Conservation (phyloP, 2,329 filamentous ascomycete species). For the Penicillium sp. region DNA sequence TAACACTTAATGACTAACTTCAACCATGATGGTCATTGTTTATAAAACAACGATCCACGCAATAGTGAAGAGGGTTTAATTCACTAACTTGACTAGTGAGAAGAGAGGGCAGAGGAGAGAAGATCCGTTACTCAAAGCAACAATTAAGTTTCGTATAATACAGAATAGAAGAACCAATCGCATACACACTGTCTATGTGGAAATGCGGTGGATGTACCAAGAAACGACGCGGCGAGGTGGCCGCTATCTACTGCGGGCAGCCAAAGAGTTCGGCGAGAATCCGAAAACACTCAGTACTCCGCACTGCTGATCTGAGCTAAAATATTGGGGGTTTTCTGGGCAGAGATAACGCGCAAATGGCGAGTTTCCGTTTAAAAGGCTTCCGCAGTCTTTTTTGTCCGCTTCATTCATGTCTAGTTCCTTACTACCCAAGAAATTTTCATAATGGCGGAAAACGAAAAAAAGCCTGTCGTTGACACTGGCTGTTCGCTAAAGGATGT, state of each 20-base stretch:
- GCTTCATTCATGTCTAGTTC: not conserved
- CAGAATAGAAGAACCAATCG: too few relatives aligned
- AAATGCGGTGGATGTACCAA: too few relatives aligned
- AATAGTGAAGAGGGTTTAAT: too few relatives aligned
- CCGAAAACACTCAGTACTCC: constrained; percentile 12
- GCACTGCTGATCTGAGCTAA: constrained; percentile 4
- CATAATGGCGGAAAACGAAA: constrained; percentile 12
- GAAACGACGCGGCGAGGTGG: too few relatives aligned
- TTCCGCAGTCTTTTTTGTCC: not conserved
- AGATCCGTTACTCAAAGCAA: too few relatives aligned
- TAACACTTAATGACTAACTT: too few relatives aligned
- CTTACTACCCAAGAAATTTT: not conserved
- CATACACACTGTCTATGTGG: too few relatives aligned
- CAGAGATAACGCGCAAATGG: constrained; percentile 13
- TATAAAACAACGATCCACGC: too few relatives aligned
- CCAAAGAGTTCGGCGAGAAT: constrained; percentile 12
- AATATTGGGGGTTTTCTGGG: not conserved
- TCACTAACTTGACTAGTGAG: too few relatives aligned
- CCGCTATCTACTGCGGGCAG: not conserved
- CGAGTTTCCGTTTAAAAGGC: not conserved
- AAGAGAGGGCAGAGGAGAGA: too few relatives aligned
- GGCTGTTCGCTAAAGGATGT: constrained; percentile 22
- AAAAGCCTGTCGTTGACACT: constrained; percentile 6
- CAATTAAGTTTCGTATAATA: too few relatives aligned
- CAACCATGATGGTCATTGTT: too few relatives aligned